Percentiles rank a stretch among this genome's conserved stretches.
Evolutionary conservation across 306 rosid species (phyloP).

Genomic region (Alnus glutinosa): DNA sequence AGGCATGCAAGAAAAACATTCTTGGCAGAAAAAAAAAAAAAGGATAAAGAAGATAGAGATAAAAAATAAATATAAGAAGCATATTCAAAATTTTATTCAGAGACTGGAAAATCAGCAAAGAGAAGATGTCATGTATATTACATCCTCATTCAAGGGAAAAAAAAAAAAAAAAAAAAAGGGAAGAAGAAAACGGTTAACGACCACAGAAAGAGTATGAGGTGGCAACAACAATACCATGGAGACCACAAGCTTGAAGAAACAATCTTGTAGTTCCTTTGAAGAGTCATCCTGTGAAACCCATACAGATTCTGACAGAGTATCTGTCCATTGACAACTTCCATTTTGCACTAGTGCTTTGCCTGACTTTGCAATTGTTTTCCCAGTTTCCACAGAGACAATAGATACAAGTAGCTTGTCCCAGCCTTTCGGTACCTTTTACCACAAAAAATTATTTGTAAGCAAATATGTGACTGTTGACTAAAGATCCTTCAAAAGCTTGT

Average conservation of each 20-base stretch:
- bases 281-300: conserved; percentile 41
- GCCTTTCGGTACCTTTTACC: conserved; percentile 58
- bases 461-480: background rate
- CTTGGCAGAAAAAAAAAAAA: background rate
- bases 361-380: conserved; percentile 47
- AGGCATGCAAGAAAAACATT: background rate
- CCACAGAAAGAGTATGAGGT: background rate
- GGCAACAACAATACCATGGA: conserved; percentile 43
- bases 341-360: conserved; percentile 44
- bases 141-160: background rate
- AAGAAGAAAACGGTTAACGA: background rate
- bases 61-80: background rate
- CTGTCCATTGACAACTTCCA: conserved; percentile 66
- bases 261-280: conserved; percentile 42
- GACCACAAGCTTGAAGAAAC: conserved; percentile 53
- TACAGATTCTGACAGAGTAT: conserved; percentile 45
- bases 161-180: background rate
- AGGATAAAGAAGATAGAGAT: background rate
- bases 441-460: background rate
- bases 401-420: conserved; percentile 71
- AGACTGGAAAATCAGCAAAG: background rate
- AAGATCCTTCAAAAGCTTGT: conserved; percentile 8
- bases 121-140: background rate
- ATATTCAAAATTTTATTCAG: background rate
- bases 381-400: conserved; percentile 44